phyloP scores from a whole-genome alignment of 345 rosid genomes.

The Lepidium sativum region DNA sequence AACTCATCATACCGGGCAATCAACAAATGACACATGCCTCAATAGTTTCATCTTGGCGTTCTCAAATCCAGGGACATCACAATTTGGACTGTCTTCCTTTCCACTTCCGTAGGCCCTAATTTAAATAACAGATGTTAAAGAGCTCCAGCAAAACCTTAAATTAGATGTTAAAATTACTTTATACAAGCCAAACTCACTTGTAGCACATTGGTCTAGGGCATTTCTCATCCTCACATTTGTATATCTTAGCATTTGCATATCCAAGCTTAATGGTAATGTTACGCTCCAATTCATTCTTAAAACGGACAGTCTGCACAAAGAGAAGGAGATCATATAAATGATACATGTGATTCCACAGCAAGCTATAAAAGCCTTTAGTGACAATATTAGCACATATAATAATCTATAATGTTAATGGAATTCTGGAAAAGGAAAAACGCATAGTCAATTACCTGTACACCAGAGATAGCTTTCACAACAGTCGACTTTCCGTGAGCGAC shows the following conservation, averaged over 20 bases:
- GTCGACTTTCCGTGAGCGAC: constrained; percentile 99
- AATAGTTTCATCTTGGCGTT: constrained; percentile 73
- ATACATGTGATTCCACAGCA: neutral
- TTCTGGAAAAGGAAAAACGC: neutral
- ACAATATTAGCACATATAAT: neutral
- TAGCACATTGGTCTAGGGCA: constrained; percentile 94
- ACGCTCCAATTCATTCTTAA: constrained; percentile 91
- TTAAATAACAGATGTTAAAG: neutral
- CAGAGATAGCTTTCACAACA: constrained; percentile 91
- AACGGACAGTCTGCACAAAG: constrained; percentile 81
- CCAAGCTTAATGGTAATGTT: constrained; percentile 98
- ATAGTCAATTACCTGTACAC: constrained; percentile 61
- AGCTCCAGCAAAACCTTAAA: neutral
- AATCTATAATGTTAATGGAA: neutral
- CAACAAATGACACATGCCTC: constrained; percentile 96
- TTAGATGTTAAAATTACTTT: neutral
- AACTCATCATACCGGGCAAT: constrained; percentile 68
- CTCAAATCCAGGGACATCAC: constrained; percentile 89
- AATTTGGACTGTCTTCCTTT: constrained; percentile 85
- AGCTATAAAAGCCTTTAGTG: neutral
- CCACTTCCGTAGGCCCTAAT: constrained; percentile 93
- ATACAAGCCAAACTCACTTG: constrained; percentile 45
- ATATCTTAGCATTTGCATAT: constrained; percentile 97
- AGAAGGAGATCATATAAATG: neutral
- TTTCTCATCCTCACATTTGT: constrained; percentile 88